phyloP scores from a whole-genome alignment of 2,329 filamentous ascomycete species.

The Tolypocladium album region DNA sequence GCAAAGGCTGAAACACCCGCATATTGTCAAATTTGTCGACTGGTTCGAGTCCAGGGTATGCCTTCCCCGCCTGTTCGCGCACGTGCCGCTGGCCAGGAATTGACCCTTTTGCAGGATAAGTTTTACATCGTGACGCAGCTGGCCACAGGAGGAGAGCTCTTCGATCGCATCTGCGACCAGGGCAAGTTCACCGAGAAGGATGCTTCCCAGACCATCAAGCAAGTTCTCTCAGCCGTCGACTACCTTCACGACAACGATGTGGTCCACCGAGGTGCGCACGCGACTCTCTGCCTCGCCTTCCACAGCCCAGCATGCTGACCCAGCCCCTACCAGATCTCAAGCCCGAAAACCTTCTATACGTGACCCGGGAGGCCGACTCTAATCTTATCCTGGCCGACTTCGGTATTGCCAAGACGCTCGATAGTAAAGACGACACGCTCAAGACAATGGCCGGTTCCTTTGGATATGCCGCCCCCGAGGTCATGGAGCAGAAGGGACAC shows the following conservation, averaged over 20 bases:
- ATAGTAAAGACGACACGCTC: conserved; percentile 79
- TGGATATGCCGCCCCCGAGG: conserved; percentile 92
- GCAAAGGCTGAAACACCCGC: conserved; percentile 79
- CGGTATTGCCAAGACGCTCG: conserved; percentile 96
- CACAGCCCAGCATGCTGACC: not conserved
- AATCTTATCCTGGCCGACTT: conserved; percentile 93
- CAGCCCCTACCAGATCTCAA: conserved; percentile 62
- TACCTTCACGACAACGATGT: conserved; percentile 93
- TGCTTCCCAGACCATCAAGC: conserved; percentile 87
- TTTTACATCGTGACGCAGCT: conserved; percentile 98
- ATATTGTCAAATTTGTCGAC: conserved; percentile 95
- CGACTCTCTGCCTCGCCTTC: not conserved
- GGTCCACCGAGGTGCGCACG: conserved; percentile 71
- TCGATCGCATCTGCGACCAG: conserved; percentile 95
- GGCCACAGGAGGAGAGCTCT: conserved; percentile 90
- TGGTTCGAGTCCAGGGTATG: conserved; percentile 96
- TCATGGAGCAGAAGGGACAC: conserved; percentile 96
- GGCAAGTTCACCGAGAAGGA: conserved; percentile 99
- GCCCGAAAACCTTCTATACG: conserved; percentile 93
- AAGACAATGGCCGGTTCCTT: conserved; percentile 99
- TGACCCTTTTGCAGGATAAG: conserved; percentile 60
- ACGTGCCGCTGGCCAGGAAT: not conserved
- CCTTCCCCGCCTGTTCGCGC: conserved; percentile 2
- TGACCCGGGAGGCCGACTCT: conserved; percentile 66
- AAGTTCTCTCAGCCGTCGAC: conserved; percentile 85